Conservation (phyloP, 352 stramenopile genomes). For the Phytophthora tubulina region DNA sequence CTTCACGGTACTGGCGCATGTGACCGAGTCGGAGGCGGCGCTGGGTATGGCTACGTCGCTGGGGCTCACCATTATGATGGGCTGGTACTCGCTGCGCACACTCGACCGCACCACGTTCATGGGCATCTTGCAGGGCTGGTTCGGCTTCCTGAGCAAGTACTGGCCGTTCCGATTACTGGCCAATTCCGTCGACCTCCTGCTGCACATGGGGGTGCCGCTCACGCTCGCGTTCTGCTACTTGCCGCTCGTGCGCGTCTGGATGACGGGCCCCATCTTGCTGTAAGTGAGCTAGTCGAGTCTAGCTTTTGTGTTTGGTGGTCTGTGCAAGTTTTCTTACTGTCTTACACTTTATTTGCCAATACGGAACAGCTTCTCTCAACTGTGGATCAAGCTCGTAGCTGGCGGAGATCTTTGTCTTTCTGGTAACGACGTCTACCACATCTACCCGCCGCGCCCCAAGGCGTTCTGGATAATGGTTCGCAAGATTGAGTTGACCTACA, state of each 20-base stretch:
- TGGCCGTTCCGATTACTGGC: conserved; percentile 42
- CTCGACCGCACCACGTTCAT: conserved; percentile 57
- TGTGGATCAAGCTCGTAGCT: conserved; percentile 57
- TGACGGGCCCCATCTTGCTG: conserved; percentile 55
- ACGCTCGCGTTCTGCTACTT: conserved; percentile 56
- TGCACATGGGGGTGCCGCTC: conserved; percentile 58
- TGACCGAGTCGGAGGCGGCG: conserved; percentile 43
- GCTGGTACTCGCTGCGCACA: conserved; percentile 60
- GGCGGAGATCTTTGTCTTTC: conserved; percentile 47
- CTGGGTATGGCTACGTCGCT: conserved; percentile 56
- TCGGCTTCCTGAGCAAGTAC: conserved; percentile 55
- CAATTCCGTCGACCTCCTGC: conserved; percentile 49
- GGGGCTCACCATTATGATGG: conserved; percentile 65
- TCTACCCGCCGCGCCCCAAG: conserved; percentile 55
- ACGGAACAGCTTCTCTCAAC: conserved; percentile 48
- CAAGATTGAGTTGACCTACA: conserved; percentile 60
- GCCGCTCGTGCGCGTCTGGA: conserved; percentile 55
- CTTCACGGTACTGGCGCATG: conserved; percentile 50
- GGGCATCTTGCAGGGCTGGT: conserved; percentile 59
- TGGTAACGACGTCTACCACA: conserved; percentile 57
- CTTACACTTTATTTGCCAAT: conserved; percentile 5
- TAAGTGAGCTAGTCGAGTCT: conserved; percentile 29
- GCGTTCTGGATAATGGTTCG: conserved; percentile 49
- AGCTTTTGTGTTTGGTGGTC: background rate
- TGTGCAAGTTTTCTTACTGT: conserved; percentile 7